Evolutionary conservation across 441 rosid species (phyloP).

Genomic region (Populus trichocarpa): DNA sequence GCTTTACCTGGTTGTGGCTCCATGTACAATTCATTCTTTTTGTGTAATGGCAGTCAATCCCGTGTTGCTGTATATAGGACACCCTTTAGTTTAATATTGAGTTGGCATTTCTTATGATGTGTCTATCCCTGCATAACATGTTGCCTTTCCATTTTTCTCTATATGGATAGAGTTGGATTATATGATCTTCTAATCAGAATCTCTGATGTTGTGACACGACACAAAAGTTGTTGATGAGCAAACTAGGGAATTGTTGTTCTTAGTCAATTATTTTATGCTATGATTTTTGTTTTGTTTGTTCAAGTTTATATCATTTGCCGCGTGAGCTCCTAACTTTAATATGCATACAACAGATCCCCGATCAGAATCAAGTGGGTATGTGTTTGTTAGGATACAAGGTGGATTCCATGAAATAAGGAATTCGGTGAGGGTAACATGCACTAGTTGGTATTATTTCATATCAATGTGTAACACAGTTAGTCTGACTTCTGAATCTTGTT

Average conservation of each 20-base stretch:
- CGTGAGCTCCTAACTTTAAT: constrained; percentile 2
- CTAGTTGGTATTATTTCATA: not conserved
- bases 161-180: not conserved
- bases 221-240: not conserved
- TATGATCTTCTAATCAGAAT: not conserved
- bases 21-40: not conserved
- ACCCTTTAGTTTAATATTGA: not conserved
- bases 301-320: not conserved
- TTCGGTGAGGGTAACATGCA: constrained; percentile 54
- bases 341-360: constrained; percentile 51
- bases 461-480: not conserved
- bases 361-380: constrained; percentile 56
- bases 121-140: not conserved
- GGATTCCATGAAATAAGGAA: constrained; percentile 98
- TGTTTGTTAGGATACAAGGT: constrained; percentile 95
- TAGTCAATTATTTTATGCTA: no score
- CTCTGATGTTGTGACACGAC: not conserved
- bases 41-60: not conserved
- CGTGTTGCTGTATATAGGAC: not conserved
- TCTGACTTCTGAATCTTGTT: constrained; percentile 18
- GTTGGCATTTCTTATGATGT: not conserved
- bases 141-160: not conserved
- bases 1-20: not conserved
- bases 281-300: not conserved
- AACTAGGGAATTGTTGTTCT: not conserved